Base-by-base conservation (phyloP, 2,329 filamentous ascomycete genomes). In the Xylaria sp. region DNA sequence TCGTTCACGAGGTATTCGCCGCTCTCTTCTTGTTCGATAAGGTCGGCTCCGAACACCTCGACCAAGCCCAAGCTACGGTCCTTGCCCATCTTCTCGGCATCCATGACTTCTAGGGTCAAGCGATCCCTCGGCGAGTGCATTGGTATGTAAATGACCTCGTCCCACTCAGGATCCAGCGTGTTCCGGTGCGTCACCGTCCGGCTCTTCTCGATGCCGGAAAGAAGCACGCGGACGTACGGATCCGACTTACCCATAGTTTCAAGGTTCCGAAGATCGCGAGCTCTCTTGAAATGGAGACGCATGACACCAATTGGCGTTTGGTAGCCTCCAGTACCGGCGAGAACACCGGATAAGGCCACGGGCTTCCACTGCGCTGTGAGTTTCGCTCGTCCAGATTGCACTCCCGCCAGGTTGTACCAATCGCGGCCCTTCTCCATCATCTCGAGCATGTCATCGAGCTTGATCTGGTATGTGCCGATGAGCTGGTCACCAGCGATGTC, bases 221-320 rank as follows among this genome's bases (percentile, higher is more conserved):
- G 81, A 48, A 97, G 74, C 1, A 97, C 89, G 39, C 93, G 88
- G 19, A 87, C 90, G 66, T 99, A 99, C 0, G 94, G 91, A 72
- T 99, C 95, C 1, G 94, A 97, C 74, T 97, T 97, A 74, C 94
- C 94, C 72, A 99, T 85, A 2, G 91, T 91, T 74, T 99, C 94
- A 48, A 97, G 82, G 71, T 99, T 99, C 55, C 92, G 90, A 40
- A 99, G 82, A 64, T 92, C 85, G 45, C 81, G 84, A 24, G 91
- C 94, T 66, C 84, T 87, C 75, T 90, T 84, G 78, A 97, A 93
- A 72, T 99, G 92, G 62, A 99, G 80, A 59, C 94, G 88, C 86
- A 97, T 91, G 19, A 99, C 92, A 74, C 94, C 94, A 61, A 99
- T 90, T 0, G 94, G 94, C 1, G 90, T 93, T 54, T 95, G 81